Percentiles rank a stretch among this genome's conserved stretches.
phyloP scores from a whole-genome alignment of 306 rosid species.

The Gynostemma pentaphyllum region DNA sequence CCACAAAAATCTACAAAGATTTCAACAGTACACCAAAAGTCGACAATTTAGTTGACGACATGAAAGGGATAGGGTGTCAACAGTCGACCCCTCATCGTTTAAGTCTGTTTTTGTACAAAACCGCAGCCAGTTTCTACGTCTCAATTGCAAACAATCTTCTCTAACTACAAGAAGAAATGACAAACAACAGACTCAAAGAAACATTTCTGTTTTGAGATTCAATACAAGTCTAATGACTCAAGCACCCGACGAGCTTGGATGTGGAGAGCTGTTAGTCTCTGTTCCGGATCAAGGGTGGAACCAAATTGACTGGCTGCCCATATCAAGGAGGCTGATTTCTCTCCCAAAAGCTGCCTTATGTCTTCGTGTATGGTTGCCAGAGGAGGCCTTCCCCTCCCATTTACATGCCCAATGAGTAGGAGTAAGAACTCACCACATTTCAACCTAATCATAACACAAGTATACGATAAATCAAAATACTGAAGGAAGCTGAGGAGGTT shows the following conservation, averaged over 20 bases:
- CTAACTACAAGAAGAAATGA: neutral
- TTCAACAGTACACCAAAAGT: no score
- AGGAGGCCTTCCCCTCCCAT: conserved; percentile 62
- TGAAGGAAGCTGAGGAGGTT: no score
- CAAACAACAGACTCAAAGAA: conserved; percentile 3
- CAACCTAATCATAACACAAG: conserved; percentile 39
- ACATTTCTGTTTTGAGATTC: conserved; percentile 12
- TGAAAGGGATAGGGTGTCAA: neutral
- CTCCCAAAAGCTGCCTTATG: conserved; percentile 72
- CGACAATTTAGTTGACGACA: no score
- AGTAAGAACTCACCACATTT: conserved; percentile 89
- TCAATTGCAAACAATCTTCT: neutral
- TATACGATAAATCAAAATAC: neutral
- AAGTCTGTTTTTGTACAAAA: neutral
- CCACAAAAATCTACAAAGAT: no score
- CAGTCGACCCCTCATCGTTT: neutral
- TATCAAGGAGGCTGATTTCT: conserved; percentile 88
- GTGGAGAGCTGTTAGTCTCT: conserved; percentile 71
- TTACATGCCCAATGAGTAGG: conserved; percentile 82
- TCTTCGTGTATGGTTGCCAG: conserved; percentile 78
- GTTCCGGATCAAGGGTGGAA: conserved; percentile 77
- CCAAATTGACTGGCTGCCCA: conserved; percentile 99
- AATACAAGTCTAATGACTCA: conserved; percentile 75
- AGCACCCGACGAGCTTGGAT: conserved; percentile 88
- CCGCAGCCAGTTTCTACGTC: neutral